Conservation (phyloP, 1,139 yeast genomes). For the Magnusiomyces magnusii region DNA sequence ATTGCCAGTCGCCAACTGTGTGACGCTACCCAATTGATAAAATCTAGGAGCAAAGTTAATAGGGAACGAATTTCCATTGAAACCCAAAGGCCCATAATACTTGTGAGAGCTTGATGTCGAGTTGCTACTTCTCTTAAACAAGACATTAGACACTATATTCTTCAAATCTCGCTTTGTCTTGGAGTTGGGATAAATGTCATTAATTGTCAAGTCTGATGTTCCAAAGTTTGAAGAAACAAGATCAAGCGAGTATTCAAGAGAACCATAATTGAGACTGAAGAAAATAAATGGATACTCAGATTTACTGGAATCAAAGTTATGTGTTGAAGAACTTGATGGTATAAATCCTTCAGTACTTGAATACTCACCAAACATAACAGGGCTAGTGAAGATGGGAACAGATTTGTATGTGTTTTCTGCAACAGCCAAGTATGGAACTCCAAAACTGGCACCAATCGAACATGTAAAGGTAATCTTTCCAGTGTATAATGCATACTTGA, state of each 20-base stretch:
- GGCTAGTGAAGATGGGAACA: background rate
- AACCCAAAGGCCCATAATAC: slow-evolving; percentile 8
- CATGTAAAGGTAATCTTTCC: slow-evolving; percentile 11
- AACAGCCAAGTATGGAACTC: slow-evolving; percentile 12
- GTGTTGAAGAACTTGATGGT: slow-evolving; percentile 4
- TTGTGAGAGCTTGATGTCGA: background rate
- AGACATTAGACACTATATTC: background rate
- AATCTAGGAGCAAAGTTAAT: background rate
- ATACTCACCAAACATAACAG: slow-evolving; percentile 4
- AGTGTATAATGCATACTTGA: slow-evolving; percentile 3
- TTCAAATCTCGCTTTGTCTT: background rate
- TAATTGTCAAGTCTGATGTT: background rate
- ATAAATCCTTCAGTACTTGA: slow-evolving; percentile 14
- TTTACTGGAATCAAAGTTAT: background rate
- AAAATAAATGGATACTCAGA: slow-evolving; percentile 1
- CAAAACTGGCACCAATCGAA: slow-evolving; percentile 7
- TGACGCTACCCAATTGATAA: background rate
- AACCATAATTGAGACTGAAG: slow-evolving; percentile 4
- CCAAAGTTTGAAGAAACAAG: slow-evolving; percentile 7
- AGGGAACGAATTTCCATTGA: background rate
- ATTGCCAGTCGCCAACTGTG: slow-evolving; percentile 6
- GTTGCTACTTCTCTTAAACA: background rate
- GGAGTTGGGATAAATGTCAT: background rate
- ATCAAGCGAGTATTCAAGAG: slow-evolving; percentile 10
- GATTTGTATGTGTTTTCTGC: slow-evolving; percentile 4